Percentiles rank a stretch among this genome's conserved stretches.
Conservation (phyloP, 257 asterid genomes). For the Nicotiana undulata region DNA sequence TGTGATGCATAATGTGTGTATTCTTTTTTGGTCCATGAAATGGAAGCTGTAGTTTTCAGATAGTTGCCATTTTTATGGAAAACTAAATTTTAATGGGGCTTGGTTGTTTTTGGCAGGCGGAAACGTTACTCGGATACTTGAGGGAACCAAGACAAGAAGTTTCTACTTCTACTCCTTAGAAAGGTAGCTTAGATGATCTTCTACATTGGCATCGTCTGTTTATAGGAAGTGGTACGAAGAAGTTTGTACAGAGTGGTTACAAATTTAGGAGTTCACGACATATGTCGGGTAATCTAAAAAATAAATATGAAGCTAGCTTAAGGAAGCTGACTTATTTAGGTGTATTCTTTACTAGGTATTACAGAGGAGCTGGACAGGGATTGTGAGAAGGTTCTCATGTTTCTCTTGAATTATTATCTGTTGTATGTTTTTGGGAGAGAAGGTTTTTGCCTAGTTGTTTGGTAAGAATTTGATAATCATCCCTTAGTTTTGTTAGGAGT, state of each 20-base stretch:
- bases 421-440: constrained; percentile 17
- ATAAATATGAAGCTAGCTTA: constrained; percentile 26
- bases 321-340: constrained; percentile 42
- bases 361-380: constrained; percentile 25
- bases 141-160: constrained; percentile 94
- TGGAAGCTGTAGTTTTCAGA: constrained; percentile 14
- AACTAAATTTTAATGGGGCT: constrained; percentile 8
- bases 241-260: constrained; percentile 61
- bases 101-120: constrained; percentile 60
- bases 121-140: constrained; percentile 78
- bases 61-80: neutral
- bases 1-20: neutral
- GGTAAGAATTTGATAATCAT: constrained; percentile 30
- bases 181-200: constrained; percentile 21
- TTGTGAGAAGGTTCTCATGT: constrained; percentile 5
- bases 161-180: constrained; percentile 57
- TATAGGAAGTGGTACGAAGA: constrained; percentile 33
- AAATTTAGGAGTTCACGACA: constrained; percentile 20
- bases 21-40: neutral
- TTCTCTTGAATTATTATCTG: constrained; percentile 22
- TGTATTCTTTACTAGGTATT: constrained; percentile 17
- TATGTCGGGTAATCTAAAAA: constrained; percentile 2
- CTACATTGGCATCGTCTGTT: constrained; percentile 38
- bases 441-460: constrained; percentile 24
- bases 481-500: constrained; percentile 46